phyloP scores from a whole-genome alignment of 495 filamentous ascomycete genomes.

The Lophium mytilinum region DNA sequence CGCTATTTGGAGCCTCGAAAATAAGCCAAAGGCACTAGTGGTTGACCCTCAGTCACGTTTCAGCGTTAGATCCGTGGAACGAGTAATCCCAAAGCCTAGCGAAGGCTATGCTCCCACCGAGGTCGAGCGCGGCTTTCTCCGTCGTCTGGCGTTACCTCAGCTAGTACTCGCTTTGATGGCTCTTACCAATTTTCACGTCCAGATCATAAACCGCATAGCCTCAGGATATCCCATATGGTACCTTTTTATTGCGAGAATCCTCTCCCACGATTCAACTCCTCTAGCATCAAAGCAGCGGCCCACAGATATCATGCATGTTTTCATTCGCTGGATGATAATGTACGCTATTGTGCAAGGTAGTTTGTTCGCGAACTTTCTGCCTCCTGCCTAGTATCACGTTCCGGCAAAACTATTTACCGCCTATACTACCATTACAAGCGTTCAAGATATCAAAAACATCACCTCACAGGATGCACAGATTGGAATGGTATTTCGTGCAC shows the following conservation, averaged over 20 bases:
- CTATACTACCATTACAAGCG: background rate
- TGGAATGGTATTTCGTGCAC: background rate
- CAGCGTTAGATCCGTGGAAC: background rate
- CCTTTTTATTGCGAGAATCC: slow-evolving; percentile 51
- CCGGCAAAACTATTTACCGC: background rate
- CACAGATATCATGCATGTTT: slow-evolving; percentile 12
- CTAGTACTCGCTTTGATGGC: slow-evolving; percentile 62
- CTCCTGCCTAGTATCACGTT: slow-evolving; percentile 58
- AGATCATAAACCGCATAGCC: slow-evolving; percentile 83
- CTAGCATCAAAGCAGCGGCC: slow-evolving; percentile 6
- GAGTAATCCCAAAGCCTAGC: background rate
- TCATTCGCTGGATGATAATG: slow-evolving; percentile 62
- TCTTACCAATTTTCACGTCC: slow-evolving; percentile 75
- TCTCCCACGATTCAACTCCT: slow-evolving; percentile 6
- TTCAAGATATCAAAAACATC: background rate
- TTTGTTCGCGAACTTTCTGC: slow-evolving; percentile 86
- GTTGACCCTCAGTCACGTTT: background rate
- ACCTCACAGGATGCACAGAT: background rate
- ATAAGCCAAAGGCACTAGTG: background rate
- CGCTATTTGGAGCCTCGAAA: slow-evolving; percentile 41
- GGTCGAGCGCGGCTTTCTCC: slow-evolving; percentile 27
- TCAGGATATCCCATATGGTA: slow-evolving; percentile 90
- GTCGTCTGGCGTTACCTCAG: slow-evolving; percentile 62
- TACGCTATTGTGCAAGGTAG: slow-evolving; percentile 76
- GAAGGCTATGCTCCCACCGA: background rate